Base-by-base conservation (phyloP, 805 yeast genomes). In the Ogataea nakhonphanomensis region DNA sequence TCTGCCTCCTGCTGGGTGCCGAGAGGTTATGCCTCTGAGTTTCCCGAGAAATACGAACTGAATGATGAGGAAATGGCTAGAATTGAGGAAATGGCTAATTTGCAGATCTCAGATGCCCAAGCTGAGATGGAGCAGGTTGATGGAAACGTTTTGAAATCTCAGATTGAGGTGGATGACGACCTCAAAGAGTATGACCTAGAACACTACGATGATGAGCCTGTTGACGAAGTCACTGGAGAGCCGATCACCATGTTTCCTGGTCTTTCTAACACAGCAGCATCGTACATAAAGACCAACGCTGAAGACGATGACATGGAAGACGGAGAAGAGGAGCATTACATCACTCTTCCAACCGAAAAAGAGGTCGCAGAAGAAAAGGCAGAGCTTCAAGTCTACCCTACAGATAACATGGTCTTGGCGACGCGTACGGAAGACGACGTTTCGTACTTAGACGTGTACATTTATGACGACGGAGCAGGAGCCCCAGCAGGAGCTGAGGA, bases 1-100 rank as follows among this genome's bases (percentile, higher is more conserved):
- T 88, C 99, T 28, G 84, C 97, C 21, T 81, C 93, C 35, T 70
- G 81, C 37, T 93, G 99, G 98, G 96, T 91, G 17, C 97, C 98
- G 35, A 78, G 96, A 56, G 99, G 99, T 5, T 84, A 74, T 62
- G 95, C 99, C 22, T 77, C 95, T 27, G 97, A 90, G 62, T 86
- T 82, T 58, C 98, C 99, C 5, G 87, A 79, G 55, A 78, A 84
- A 57, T 89, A 88, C 55, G 95, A 87, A 51, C 67, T 91, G 39
- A 81, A 89, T 51, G 98, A 93, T 47, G 91, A 77, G 45, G 99
- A 93, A 66, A 81, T 93, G 86, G 91, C 79, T 42, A 76, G 97
- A 65, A 89, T 93, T 59, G 77, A 81, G 46, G 78, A 80, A 50
- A 74, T 93, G 78, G 95, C 98, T 38, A 77, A 83, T 44, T 69